Conservation (phyloP, 106 monocot genomes). For the Chionographis japonica region DNA sequence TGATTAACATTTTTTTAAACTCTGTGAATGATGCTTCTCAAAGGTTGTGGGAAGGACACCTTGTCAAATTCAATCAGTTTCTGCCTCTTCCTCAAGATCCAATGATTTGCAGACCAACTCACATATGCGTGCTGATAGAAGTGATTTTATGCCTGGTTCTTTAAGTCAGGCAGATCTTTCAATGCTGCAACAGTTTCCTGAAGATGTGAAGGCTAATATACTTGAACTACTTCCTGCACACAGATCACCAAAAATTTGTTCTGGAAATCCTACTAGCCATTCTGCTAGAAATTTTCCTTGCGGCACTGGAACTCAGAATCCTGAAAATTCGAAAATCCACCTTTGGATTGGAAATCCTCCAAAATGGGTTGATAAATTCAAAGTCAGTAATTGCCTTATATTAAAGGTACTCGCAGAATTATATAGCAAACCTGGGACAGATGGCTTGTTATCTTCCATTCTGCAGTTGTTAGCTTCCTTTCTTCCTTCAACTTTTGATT, state of each 20-base stretch:
- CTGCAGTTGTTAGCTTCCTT: constrained; percentile 38
- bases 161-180: constrained; percentile 50
- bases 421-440: constrained; percentile 23
- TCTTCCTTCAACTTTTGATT: constrained; percentile 17
- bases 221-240: constrained; percentile 32
- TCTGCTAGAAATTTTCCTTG: constrained; percentile 1
- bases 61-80: constrained; percentile 3
- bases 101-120: background rate
- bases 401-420: constrained; percentile 49
- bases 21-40: background rate
- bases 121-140: background rate
- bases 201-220: constrained; percentile 36
- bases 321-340: constrained; percentile 16
- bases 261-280: constrained; percentile 3
- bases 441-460: constrained; percentile 43
- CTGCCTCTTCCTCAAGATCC: constrained; percentile 20
- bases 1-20: background rate
- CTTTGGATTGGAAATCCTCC: constrained; percentile 66
- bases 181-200: constrained; percentile 52
- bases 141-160: constrained; percentile 46
- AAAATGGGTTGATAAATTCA: constrained; percentile 64
- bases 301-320: background rate
- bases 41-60: background rate
- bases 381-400: constrained; percentile 30
- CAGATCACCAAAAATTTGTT: constrained; percentile 11